Evolutionary conservation across 768 basidiomycete species (phyloP).

Genomic region (Mycena rebaudengoi): DNA sequence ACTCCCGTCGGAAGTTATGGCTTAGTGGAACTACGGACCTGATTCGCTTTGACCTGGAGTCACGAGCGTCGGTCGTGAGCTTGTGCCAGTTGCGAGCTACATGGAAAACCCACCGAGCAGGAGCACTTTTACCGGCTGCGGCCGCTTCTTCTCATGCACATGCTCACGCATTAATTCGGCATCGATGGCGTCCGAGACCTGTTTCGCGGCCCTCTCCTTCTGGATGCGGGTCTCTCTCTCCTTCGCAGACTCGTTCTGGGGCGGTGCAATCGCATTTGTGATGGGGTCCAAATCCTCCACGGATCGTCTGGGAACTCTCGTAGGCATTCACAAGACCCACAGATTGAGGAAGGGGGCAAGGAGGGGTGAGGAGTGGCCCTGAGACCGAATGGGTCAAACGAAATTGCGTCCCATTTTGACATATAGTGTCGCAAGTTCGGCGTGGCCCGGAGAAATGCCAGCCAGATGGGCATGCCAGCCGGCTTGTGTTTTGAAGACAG

Average conservation of each 20-base stretch:
- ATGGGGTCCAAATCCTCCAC: conserved; percentile 53
- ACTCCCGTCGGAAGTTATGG: conserved; percentile 10
- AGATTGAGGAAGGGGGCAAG: background rate
- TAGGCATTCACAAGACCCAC: conserved; percentile 26
- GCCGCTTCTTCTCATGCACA: conserved; percentile 51
- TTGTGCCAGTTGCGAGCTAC: conserved; percentile 37
- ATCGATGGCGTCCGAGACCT: conserved; percentile 48
- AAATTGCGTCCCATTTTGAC: too few species aligned
- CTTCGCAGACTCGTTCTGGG: conserved; percentile 58
- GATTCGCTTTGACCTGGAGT: conserved; percentile 24
- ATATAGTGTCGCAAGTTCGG: too few species aligned
- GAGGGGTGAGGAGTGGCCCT: background rate
- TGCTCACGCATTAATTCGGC: conserved; percentile 52
- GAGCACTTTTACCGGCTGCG: conserved; percentile 57
- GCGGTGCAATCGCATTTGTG: conserved; percentile 61
- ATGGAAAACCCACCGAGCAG: conserved; percentile 49
- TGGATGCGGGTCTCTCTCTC: conserved; percentile 57
- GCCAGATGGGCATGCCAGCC: too few species aligned
- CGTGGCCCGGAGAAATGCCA: too few species aligned
- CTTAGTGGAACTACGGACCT: conserved; percentile 19
- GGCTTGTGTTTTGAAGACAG: too few species aligned
- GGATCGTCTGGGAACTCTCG: conserved; percentile 19
- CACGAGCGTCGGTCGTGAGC: conserved; percentile 48
- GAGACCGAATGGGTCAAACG: too few species aligned
- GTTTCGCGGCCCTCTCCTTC: conserved; percentile 49